Base-by-base conservation (phyloP, 306 rosid genomes). In the Notholithocarpus densiflorus region DNA sequence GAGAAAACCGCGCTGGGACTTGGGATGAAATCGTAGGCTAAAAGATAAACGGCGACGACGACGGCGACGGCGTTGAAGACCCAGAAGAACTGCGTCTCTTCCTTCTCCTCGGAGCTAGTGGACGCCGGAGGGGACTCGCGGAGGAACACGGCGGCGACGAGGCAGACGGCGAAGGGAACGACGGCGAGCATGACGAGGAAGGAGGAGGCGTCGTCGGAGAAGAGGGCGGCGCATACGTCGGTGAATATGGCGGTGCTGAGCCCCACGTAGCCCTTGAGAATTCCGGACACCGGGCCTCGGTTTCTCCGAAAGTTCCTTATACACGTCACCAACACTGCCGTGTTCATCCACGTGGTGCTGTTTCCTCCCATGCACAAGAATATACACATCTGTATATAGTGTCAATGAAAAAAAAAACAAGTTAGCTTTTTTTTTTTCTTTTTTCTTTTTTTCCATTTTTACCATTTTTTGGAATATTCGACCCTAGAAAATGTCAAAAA, bases 261-360 rank as follows among this genome's bases (percentile, higher is more conserved):
- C 0, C 97, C 97, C 1, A 94, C 94, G 71, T 86, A 93, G 4
- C 98, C 98, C 23, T 93, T 91, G 6, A 93, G 79, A 43, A 93
- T 91, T 5, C 98, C 98, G 5, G 98, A 86, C 68, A 91, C 98
- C 0, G 98, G 98, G 2, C 98, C 98, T 43, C 98, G 77, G 87
- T 93, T 93, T 15, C 73, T 76, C 4, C 93, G 87, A 76, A 93
- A 93, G 82, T 93, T 93, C 0, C 98, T 76, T 17, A 93, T 91
- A 79, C 90, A 91, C 0, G 98, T 93, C 2, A 94, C 98, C 21
- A 94, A 73, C 26, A 94, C 87, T 13, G 98, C 98, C 74, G 98
- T 95, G 97, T 95, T 95, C 98, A 95, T 92, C 98, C 98, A 95
- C 1, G 98, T 95, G 0, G 98, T 86, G 86, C 98, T 92, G 73